Base-by-base conservation (phyloP, 495 filamentous ascomycete genomes). In the Astrothelium macrocarpum region DNA sequence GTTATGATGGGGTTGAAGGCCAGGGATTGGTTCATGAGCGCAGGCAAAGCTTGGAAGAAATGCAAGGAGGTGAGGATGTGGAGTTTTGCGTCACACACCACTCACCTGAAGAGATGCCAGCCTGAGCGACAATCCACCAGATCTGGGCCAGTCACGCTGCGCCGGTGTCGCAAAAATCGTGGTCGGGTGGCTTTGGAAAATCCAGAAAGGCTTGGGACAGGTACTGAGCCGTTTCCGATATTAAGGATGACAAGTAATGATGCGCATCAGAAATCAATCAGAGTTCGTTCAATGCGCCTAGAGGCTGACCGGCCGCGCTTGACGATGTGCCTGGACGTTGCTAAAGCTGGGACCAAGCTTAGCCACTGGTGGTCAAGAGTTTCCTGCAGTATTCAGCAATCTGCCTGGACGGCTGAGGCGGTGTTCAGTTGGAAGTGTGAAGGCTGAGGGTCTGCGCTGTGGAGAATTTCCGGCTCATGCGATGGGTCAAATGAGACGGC, bases 311-410 rank as follows among this genome's bases (percentile, higher is more conserved):
- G 23, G 4, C 14, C 23, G 49, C 25, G 49, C 49, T 56, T 56
- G 20, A 56, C 23, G 49, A 26, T 29, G 23, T 56, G 49, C 20
- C 2, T 29, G 23, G 16, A 10, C 25, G 49, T 56, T 56, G 49
- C 49, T 56, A 9, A 56, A 56, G 49, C 49, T 56, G 49, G 49
- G 49, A 56, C 20, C 49, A 28, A 56, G 49, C 49, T 56, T 56
- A 56, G 49, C 49, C 49, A 56, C 49, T 56, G 49, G 49, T 56
- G 49, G 49, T 56, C 49, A 29, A 26, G 49, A 56, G 16, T 56
- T 11, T 26, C 49, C 49, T 56, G 49, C 49, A 29, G 25, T 25
- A 56, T 56, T 26, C 49, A 56, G 49, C 25, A 56, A 49, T 9
- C 49, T 56, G 49, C 49, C 49, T 56, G 25, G 25, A 26, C 23